Base-by-base conservation (phyloP, 2,329 filamentous ascomycete species). In the Scedosporium boydii region DNA sequence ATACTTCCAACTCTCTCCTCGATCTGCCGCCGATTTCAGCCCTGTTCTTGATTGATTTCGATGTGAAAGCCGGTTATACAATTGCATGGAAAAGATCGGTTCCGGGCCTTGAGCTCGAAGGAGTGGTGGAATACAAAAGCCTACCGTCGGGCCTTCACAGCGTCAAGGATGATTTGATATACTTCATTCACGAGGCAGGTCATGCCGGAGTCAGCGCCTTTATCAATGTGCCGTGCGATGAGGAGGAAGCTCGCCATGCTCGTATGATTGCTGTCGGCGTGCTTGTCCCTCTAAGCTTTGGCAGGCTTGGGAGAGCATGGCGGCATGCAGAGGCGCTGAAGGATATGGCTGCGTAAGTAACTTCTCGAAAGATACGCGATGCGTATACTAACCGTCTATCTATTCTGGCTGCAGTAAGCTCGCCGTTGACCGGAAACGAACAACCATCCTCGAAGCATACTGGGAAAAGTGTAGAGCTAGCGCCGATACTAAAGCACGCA, bases 71-170 rank as follows among this genome's bases (percentile, higher is more conserved):
- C 70, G 92, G 92, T 78, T 96, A 88, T 75, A 96, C 91, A 56
- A 89, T 98, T 71, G 85, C 86, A 42, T 98, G 95, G 95, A 91
- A 96, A 74, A 86, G 85, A 67, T 85, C 88, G 12, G 76, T 85
- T 1, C 80, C 86, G 14, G 87, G 85, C 58, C 82, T 93, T 76
- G 81, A 84, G 74, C 83, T 98, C 58, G 90, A 96, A 68, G 91
- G 91, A 62, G 86, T 89, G 26, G 91, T 97, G 70, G 95, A 99
- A 76, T 99, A 92, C 82, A 98, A 97, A 76, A 96, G 91, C 65
- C 82, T 99, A 57, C 95, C 95, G 2, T 98, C 93, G 0, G 95
- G 95, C 26, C 76, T 97, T 59, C 95, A 99, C 76, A 89, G 91
- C 63, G 91, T 98, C 21, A 80, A 87, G 38, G 86, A 93, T 67